Evolutionary conservation across 768 basidiomycete genomes (phyloP), one percentile per base, ranked within the genome.

Genomic region (Suillus paluster): DNA sequence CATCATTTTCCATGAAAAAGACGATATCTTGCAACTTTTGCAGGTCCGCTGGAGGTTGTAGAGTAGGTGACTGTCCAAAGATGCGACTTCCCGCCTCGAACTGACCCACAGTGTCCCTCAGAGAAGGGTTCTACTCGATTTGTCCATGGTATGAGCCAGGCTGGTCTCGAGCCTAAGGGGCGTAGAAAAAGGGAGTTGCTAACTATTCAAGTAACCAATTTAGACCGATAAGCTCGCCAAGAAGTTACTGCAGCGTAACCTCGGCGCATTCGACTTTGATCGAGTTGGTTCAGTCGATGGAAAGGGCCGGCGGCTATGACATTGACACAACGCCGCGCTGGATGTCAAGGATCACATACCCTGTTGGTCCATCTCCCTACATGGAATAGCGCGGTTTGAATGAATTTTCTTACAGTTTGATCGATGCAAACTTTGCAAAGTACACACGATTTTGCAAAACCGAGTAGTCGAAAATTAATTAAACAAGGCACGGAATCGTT

Each of bases 381-480:
- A 39, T 62, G 58, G 65, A 62, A 63, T 65, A 58, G 63, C 54
- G 15, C 38, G 36, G 54, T 23, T 60, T n/a, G n/a, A n/a, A n/a
- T n/a, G n/a, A n/a, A n/a, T n/a, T n/a, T n/a, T 30, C 6, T 25
- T 30, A 55, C 58, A 53, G 58, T 39, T 63, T 25, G 15, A 23
- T 17, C 50, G n/a, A 30, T 15, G n/a, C n/a, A n/a, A n/a, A n/a
- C n/a, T n/a, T n/a, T n/a, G n/a, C 50, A 44, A 53, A 60, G 61
- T 53, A 38, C 36, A 34, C 11, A 3, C 49, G 33, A 41, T 25
- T 57, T n/a, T n/a, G 38, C 45, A 21, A 53, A 30, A 38, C 38
- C 38, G 38, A 55, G 19, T 42, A 45, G 30, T 30, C 4, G 30
- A 30, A 6, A 30, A 30, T 30, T 25, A 39, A 58, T 50, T 58